Percentiles rank a stretch among this genome's conserved stretches.
These are phyloP conservation scores for Cryptosporidium meleagridis DNA, from an alignment of 169 alveolate species.

Conservation along the genomic window DNA sequence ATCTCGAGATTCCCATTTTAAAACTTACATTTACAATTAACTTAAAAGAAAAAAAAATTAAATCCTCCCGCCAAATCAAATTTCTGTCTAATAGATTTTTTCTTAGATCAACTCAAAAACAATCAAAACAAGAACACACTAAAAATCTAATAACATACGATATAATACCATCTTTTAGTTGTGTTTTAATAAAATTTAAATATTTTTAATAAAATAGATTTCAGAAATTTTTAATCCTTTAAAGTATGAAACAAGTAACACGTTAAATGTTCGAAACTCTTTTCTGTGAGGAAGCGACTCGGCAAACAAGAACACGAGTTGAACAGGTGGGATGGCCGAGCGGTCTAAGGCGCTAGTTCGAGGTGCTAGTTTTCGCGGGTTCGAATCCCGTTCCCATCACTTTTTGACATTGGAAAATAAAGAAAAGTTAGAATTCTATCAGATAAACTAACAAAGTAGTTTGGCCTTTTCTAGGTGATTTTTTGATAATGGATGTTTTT, in stretches of 20 bases:
- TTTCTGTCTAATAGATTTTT: not conserved
- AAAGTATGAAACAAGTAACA: not conserved
- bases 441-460: not conserved
- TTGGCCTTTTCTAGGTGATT: constrained; percentile 9
- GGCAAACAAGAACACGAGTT: not conserved
- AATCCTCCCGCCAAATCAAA: not conserved
- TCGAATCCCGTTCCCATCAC: constrained; percentile 78
- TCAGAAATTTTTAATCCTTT: too few species aligned
- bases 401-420: constrained; percentile 2
- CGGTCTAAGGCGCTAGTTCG: constrained; percentile 78
- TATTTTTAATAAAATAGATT: too few species aligned
- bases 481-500: not conserved
- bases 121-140: not conserved
- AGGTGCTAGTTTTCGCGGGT: constrained; percentile 78
- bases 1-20: constrained; percentile 92
- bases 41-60: not conserved
- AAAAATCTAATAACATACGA: not conserved
- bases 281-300: not conserved
- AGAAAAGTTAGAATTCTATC: not conserved
- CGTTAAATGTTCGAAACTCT: not conserved
- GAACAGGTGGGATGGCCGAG: constrained; percentile 76
- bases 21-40: not conserved
- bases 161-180: not conserved
- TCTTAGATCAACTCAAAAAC: not conserved
- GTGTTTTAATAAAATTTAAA: too few species aligned